Conservation (phyloP, 1,139 yeast genomes). For the Lodderomyces margitis region DNA sequence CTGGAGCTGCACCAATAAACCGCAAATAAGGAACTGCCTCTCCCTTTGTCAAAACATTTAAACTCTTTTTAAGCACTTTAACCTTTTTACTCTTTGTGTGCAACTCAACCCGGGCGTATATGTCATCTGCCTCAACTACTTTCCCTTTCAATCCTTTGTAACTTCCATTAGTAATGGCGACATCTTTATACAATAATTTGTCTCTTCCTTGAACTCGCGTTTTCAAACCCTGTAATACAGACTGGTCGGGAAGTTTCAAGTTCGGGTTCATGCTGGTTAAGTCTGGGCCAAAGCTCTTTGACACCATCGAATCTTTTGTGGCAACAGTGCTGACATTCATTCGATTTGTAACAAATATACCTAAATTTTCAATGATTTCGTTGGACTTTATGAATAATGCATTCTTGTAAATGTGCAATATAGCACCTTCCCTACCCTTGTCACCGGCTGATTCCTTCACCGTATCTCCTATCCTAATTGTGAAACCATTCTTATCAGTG, state of each 20-base stretch:
- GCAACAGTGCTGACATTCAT: slow-evolving; percentile 79
- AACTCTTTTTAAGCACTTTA: slow-evolving; percentile 75
- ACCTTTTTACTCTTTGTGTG: slow-evolving; percentile 90
- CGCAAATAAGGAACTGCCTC: slow-evolving; percentile 79
- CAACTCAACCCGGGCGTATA: slow-evolving; percentile 85
- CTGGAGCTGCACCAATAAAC: slow-evolving; percentile 54
- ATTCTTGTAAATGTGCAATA: slow-evolving; percentile 81
- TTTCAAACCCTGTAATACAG: slow-evolving; percentile 49
- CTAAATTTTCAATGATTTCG: slow-evolving; percentile 78
- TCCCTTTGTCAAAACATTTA: slow-evolving; percentile 66
- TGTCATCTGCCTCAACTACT: slow-evolving; percentile 90
- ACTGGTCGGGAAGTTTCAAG: slow-evolving; percentile 41
- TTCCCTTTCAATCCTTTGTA: slow-evolving; percentile 94
- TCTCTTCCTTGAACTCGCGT: slow-evolving; percentile 72
- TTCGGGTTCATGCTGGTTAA: slow-evolving; percentile 85
- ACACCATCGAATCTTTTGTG: slow-evolving; percentile 69
- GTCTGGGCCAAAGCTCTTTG: slow-evolving; percentile 61
- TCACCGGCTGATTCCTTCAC: slow-evolving; percentile 72
- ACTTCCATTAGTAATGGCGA: slow-evolving; percentile 83
- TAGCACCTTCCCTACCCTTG: slow-evolving; percentile 76
- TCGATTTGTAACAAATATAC: slow-evolving; percentile 81
- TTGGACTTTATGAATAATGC: slow-evolving; percentile 77
- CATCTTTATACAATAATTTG: slow-evolving; percentile 75
- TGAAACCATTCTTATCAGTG: slow-evolving; percentile 82
- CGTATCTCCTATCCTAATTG: slow-evolving; percentile 86